A percentile compares a stretch with the other conserved stretches of the same genome.
Evolutionary conservation across 805 yeast genomes (phyloP).

Genomic region (Candida arabinofermentans): DNA sequence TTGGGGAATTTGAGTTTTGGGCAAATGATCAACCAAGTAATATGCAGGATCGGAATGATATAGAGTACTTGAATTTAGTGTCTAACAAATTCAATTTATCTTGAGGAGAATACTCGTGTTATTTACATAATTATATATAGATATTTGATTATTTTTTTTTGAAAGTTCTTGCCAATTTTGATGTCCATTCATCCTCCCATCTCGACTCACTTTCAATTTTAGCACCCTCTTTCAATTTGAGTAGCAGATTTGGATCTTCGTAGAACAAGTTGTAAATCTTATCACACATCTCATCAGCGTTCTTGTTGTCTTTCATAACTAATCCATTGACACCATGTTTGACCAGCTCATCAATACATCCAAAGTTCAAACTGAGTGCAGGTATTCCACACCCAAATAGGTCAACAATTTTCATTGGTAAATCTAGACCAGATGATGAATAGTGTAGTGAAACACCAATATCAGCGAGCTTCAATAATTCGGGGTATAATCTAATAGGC

Average conservation of each 20-base stretch:
- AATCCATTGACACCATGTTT: constrained; percentile 67
- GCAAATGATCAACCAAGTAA: constrained; percentile 27
- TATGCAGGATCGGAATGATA: constrained; percentile 29
- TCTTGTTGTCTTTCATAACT: constrained; percentile 35
- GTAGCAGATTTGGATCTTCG: constrained; percentile 21
- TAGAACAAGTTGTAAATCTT: constrained; percentile 31
- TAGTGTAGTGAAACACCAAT: constrained; percentile 86
- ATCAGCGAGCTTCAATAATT: constrained; percentile 70
- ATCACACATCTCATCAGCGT: constrained; percentile 42
- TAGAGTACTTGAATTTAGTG: constrained; percentile 27
- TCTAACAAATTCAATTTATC: constrained; percentile 10
- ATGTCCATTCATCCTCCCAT: constrained; percentile 79
- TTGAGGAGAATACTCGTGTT: background rate
- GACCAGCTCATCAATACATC: constrained; percentile 77
- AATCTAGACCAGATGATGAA: constrained; percentile 88
- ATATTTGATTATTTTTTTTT: background rate
- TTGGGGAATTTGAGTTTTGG: constrained; percentile 22
- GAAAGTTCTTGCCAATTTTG: constrained; percentile 36
- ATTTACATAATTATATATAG: background rate
- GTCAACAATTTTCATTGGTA: constrained; percentile 97
- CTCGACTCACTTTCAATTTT: constrained; percentile 57
- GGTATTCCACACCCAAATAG: constrained; percentile 96
- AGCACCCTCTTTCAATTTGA: constrained; percentile 62
- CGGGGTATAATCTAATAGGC: constrained; percentile 72
- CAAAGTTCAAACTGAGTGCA: constrained; percentile 71